Evolutionary conservation across 163 green algal species (phyloP).

Genomic region (Scenedesmus sp.): DNA sequence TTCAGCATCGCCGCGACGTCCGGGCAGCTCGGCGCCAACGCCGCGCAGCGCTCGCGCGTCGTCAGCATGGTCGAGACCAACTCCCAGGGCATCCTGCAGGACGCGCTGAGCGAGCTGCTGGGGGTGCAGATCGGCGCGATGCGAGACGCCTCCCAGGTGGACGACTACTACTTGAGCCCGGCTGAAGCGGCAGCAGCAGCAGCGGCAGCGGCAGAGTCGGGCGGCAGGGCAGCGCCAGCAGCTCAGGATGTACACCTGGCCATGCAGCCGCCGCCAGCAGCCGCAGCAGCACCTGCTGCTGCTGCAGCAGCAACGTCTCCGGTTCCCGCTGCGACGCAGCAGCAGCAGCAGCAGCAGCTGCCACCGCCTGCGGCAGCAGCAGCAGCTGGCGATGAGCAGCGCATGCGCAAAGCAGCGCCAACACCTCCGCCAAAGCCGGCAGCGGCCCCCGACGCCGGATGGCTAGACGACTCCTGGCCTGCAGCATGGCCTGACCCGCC

Average conservation of each 20-base stretch:
- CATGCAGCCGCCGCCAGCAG: neutral
- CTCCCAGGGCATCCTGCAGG: neutral
- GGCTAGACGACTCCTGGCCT: neutral
- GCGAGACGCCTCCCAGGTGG: neutral
- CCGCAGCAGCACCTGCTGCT: neutral
- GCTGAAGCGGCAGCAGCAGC: neutral
- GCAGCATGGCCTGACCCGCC: neutral
- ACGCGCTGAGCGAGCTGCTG: slow-evolving; percentile 5
- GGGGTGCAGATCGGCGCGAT: neutral
- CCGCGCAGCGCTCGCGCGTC: neutral
- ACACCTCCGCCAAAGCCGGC: neutral
- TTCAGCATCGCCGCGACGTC: slow-evolving; percentile 22
- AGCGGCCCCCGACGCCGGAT: neutral
- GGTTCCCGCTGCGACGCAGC: neutral
- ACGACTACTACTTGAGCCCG: neutral
- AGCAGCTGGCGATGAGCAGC: neutral
- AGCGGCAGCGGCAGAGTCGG: slow-evolving; percentile 2
- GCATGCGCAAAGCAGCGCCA: neutral
- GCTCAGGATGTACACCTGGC: neutral
- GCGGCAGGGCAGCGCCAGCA: neutral
- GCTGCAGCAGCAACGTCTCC: neutral
- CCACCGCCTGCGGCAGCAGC: neutral
- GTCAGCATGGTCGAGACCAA: slow-evolving; percentile 9
- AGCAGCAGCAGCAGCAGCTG: neutral
- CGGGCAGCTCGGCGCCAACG: neutral